A percentile compares a stretch with the other conserved stretches of the same genome.
Evolutionary conservation across 495 filamentous ascomycete species (phyloP).

Genomic region (Friedmanniomyces endolithicus): DNA sequence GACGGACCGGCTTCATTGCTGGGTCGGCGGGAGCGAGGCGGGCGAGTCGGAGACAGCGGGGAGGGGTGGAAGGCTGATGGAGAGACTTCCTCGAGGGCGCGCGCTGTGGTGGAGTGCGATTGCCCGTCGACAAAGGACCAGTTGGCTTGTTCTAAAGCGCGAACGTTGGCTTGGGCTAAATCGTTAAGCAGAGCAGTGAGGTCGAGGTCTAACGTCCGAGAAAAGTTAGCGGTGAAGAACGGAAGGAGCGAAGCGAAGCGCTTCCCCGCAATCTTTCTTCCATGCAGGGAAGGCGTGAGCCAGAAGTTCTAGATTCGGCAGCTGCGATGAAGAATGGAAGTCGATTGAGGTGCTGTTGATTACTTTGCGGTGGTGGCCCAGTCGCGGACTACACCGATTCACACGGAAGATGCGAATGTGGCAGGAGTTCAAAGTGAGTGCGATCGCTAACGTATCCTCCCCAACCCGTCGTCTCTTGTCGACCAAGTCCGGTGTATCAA

Average conservation of each 20-base stretch:
- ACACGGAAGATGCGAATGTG: too few relatives aligned
- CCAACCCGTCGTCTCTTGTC: too few relatives aligned
- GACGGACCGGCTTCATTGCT: conserved; percentile 14
- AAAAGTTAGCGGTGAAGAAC: conserved; percentile 3
- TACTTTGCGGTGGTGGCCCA: too few relatives aligned
- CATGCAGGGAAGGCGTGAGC: background rate
- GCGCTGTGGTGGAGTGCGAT: background rate
- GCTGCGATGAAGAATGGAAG: too few relatives aligned
- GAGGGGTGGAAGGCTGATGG: background rate
- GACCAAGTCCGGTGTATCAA: too few relatives aligned
- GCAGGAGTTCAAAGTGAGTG: too few relatives aligned
- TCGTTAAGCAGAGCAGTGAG: background rate
- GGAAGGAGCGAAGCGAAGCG: conserved; percentile 2
- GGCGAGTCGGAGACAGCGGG: background rate
- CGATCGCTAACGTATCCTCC: too few relatives aligned
- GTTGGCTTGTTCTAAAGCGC: background rate
- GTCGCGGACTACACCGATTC: too few relatives aligned
- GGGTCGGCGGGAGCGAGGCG: background rate
- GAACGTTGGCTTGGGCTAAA: background rate
- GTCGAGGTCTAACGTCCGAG: background rate
- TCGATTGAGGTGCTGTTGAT: too few relatives aligned
- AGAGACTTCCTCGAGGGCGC: background rate
- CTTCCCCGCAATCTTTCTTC: background rate
- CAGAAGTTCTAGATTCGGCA: background rate
- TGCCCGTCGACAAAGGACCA: too few relatives aligned